These are phyloP conservation scores for Pontederia paniculata DNA, from an alignment of 176 grass and related monocot species.

Conservation along the genomic window DNA sequence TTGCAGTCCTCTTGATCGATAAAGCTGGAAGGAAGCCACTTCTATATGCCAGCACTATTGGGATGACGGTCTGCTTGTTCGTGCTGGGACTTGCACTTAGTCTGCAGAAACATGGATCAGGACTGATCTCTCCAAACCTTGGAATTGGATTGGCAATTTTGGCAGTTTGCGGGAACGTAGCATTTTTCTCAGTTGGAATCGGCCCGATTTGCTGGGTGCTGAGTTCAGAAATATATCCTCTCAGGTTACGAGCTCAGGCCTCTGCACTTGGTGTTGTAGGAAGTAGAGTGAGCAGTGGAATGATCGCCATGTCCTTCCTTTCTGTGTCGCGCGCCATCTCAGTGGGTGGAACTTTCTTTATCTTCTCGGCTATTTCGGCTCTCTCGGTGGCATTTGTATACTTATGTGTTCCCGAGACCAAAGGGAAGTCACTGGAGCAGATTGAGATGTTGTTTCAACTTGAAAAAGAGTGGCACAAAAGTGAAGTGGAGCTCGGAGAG, in stretches of 20 bases:
- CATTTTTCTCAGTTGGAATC: conserved; percentile 69
- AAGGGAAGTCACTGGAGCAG: conserved; percentile 63
- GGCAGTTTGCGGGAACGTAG: conserved; percentile 63
- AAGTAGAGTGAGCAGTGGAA: conserved; percentile 57
- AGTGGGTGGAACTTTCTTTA: conserved; percentile 41
- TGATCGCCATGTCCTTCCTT: conserved; percentile 69
- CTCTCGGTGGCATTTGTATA: conserved; percentile 53
- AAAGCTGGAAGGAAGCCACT: conserved; percentile 53
- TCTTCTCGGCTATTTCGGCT: conserved; percentile 42
- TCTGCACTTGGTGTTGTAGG: conserved; percentile 33
- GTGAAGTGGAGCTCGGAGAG: conserved; percentile 43
- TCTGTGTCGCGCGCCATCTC: conserved; percentile 41
- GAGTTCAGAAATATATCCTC: conserved; percentile 63
- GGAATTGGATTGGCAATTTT: conserved; percentile 30
- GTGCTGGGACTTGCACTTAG: conserved; percentile 31
- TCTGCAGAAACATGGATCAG: conserved; percentile 16
- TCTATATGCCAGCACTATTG: conserved; percentile 45
- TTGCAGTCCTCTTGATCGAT: conserved; percentile 54
- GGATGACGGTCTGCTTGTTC: conserved; percentile 57
- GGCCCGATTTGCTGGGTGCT: conserved; percentile 63
- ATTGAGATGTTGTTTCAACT: conserved; percentile 48
- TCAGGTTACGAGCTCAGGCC: conserved; percentile 60
- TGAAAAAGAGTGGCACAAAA: neutral
- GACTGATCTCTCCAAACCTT: conserved; percentile 16
- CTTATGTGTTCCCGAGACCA: conserved; percentile 53